These are phyloP conservation scores for Arxiozyma heterogenica DNA, from an alignment of 1,139 yeast genomes.

Conservation along the genomic window DNA sequence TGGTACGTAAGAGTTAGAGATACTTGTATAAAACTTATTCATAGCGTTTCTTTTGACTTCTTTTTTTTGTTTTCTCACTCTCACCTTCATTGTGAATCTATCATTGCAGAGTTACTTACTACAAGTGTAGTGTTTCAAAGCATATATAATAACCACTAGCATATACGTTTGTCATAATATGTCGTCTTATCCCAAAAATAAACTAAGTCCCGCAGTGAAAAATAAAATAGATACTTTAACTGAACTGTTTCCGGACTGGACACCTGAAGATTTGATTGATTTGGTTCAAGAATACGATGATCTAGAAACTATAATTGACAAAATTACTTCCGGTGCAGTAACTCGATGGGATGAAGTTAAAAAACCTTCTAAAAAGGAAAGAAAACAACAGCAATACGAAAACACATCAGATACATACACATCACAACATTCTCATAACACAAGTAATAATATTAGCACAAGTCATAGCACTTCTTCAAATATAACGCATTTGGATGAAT, in stretches of 20 bases:
- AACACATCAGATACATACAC: slow-evolving; percentile 40
- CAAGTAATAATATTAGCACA: slow-evolving; percentile 61
- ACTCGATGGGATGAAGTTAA: slow-evolving; percentile 57
- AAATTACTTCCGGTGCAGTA: slow-evolving; percentile 73
- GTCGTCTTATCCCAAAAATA: slow-evolving; percentile 6
- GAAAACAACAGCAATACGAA: slow-evolving; percentile 22
- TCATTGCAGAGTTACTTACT: not conserved
- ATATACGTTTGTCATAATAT: not conserved
- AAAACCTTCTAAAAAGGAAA: slow-evolving; percentile 42
- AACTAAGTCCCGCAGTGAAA: slow-evolving; percentile 36
- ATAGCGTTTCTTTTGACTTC: no score
- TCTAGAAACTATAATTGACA: slow-evolving; percentile 71
- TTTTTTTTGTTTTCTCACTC: no score
- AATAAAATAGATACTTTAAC: slow-evolving; percentile 50
- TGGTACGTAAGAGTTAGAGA: not conserved
- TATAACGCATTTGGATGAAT: slow-evolving; percentile 2
- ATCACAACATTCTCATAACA: slow-evolving; percentile 41
- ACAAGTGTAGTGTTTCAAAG: not conserved
- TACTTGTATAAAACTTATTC: no score
- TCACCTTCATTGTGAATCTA: not conserved
- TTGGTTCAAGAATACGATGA: slow-evolving; percentile 71
- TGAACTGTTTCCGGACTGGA: slow-evolving; percentile 95
- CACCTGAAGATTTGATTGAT: slow-evolving; percentile 68
- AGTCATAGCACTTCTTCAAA: slow-evolving; percentile 33
- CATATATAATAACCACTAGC: not conserved